Evolutionary conservation across 2,329 filamentous ascomycete genomes (phyloP).

Genomic region (Calonectria ilicicola): DNA sequence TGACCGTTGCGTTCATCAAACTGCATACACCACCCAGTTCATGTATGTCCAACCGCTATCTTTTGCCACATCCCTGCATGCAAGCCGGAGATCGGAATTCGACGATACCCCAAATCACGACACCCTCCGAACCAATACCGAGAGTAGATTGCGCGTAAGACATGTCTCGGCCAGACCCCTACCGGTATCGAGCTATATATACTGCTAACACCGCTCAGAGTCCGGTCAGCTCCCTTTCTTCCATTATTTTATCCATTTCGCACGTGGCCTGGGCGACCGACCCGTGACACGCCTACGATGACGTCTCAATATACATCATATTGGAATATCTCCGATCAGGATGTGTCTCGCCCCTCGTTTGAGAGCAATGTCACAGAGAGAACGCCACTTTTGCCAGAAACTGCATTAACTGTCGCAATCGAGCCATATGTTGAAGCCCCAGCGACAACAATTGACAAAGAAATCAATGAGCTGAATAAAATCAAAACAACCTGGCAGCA

Average conservation of each 20-base stretch:
- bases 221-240: not conserved
- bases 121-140: not conserved
- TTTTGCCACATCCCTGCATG: no score
- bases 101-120: not conserved
- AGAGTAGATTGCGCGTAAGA: not conserved
- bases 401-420: not conserved
- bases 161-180: not conserved
- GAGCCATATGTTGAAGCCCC: not conserved
- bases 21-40: no score
- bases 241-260: not conserved
- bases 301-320: not conserved
- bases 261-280: no score
- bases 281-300: not conserved
- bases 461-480: not conserved
- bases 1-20: no score
- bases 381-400: not conserved
- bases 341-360: not conserved
- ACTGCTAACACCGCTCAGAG: not conserved
- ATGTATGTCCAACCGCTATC: no score
- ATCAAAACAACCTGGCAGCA: slow-evolving; percentile 78
- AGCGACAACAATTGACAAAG: not conserved
- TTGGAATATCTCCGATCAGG: not conserved
- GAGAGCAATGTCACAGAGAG: not conserved
- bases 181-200: not conserved
- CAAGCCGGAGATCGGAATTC: not conserved